Conservation (phyloP, 768 basidiomycete species). For the Cytidiella melzeri region DNA sequence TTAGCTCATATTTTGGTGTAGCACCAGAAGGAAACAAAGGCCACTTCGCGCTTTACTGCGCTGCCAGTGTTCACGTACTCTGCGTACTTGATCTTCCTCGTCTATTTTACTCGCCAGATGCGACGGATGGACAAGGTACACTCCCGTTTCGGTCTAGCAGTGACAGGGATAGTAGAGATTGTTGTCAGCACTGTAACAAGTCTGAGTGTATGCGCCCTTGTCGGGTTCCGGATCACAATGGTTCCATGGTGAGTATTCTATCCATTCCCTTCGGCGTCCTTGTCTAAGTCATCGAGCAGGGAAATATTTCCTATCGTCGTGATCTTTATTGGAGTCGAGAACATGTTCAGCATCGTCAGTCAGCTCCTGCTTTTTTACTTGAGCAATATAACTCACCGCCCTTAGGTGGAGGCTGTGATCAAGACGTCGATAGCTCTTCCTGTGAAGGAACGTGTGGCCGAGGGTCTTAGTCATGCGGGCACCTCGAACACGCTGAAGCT, state of each 20-base stretch:
- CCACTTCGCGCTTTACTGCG: conserved; percentile 44
- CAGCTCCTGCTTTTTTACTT: background rate
- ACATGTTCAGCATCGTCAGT: conserved; percentile 90
- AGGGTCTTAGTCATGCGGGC: conserved; percentile 84
- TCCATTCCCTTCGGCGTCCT: background rate
- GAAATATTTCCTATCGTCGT: conserved; percentile 90
- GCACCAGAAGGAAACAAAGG: conserved; percentile 48
- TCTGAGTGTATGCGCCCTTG: conserved; percentile 84
- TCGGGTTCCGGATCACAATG: conserved; percentile 84
- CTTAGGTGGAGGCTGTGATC: conserved; percentile 77
- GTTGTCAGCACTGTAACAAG: conserved; percentile 91
- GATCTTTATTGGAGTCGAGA: conserved; percentile 92
- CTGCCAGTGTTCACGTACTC: conserved; percentile 69
- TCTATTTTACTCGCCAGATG: conserved; percentile 72
- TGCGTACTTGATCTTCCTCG: conserved; percentile 70
- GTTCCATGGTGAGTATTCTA: conserved; percentile 71
- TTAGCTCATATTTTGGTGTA: no score
- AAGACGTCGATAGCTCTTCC: conserved; percentile 81
- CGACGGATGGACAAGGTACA: conserved; percentile 80
- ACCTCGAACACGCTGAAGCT: conserved; percentile 92
- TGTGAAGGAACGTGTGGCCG: conserved; percentile 87
- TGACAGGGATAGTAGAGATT: conserved; percentile 91
- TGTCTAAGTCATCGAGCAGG: conserved; percentile 35
- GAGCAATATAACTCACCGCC: conserved; percentile 10
- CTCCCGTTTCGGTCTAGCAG: conserved; percentile 83